Evolutionary conservation across 352 stramenopile genomes (phyloP).

Genomic region (Globisporangium yorkense): DNA sequence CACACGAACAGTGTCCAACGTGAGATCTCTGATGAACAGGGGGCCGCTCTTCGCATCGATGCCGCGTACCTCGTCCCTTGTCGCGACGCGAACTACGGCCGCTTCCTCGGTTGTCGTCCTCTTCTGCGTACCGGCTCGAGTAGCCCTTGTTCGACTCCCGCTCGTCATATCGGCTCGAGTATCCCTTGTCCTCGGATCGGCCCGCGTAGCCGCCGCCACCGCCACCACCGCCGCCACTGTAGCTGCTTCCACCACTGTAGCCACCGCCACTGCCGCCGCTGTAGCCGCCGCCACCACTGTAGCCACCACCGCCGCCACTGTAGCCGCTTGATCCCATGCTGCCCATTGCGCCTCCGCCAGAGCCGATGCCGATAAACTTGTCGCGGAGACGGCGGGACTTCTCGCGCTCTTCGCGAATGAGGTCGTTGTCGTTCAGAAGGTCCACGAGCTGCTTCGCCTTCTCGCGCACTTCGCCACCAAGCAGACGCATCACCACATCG

Average conservation of each 20-base stretch:
- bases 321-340: conserved; percentile 19
- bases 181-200: conserved; percentile 18
- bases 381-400: conserved; percentile 79
- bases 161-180: conserved; percentile 44
- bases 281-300: conserved; percentile 20
- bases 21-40: not conserved
- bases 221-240: conserved; percentile 29
- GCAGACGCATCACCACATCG: not conserved
- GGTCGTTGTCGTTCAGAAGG: conserved; percentile 86
- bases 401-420: conserved; percentile 83
- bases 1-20: not conserved
- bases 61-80: conserved; percentile 26
- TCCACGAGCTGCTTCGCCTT: conserved; percentile 88
- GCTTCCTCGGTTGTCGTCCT: conserved; percentile 34
- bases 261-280: conserved; percentile 19
- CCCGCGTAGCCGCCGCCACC: conserved; percentile 16
- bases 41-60: not conserved
- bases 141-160: conserved; percentile 53
- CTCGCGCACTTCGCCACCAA: conserved; percentile 55
- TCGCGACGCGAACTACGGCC: conserved; percentile 30
- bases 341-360: conserved; percentile 32
- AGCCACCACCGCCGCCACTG: conserved; percentile 15
- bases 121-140: conserved; percentile 68
- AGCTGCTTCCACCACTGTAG: conserved; percentile 28
- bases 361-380: conserved; percentile 87